A percentile compares a stretch with the other conserved stretches of the same genome.
Evolutionary conservation across 1,284 basidiomycete genomes (phyloP).

Genomic region (Irpex sp.): DNA sequence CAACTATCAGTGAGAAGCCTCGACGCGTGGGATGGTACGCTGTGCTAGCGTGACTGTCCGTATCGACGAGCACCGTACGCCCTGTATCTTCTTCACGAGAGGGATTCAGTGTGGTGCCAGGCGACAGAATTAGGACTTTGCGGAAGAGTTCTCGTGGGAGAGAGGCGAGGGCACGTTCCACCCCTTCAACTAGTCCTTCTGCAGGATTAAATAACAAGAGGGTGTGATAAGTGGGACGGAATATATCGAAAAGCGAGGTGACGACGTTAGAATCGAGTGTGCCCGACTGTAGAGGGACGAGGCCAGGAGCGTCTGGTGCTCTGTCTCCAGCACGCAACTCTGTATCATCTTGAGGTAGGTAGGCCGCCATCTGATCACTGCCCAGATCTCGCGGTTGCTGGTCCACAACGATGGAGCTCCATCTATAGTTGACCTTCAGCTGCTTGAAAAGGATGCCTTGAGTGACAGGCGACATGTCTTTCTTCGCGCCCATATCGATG

Average conservation of each 20-base stretch:
- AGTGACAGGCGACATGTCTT: background rate
- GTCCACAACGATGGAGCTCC: conserved; percentile 29
- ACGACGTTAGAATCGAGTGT: conserved; percentile 2
- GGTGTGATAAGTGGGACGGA: conserved; percentile 17
- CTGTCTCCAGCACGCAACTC: conserved; percentile 25
- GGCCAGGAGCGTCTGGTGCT: conserved; percentile 35
- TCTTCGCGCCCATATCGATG: background rate
- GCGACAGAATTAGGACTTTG: conserved; percentile 7
- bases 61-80: conserved; percentile 9
- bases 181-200: background rate
- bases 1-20: conserved; percentile 8
- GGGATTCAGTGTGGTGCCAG: background rate
- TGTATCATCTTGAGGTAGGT: conserved; percentile 2
- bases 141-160: conserved; percentile 8
- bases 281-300: conserved; percentile 12
- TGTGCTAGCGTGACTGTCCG: conserved; percentile 9
- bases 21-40: conserved; percentile 9
- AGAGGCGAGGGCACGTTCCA: background rate
- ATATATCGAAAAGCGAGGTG: conserved; percentile 18
- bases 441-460: conserved; percentile 12
- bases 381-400: conserved; percentile 12
- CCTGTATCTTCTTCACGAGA: background rate
- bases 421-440: conserved; percentile 33
- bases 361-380: conserved; percentile 8
- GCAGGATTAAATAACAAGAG: conserved; percentile 17